These are phyloP conservation scores for Gossypium raimondii DNA, from an alignment of 345 rosid species.

Conservation along the genomic window DNA sequence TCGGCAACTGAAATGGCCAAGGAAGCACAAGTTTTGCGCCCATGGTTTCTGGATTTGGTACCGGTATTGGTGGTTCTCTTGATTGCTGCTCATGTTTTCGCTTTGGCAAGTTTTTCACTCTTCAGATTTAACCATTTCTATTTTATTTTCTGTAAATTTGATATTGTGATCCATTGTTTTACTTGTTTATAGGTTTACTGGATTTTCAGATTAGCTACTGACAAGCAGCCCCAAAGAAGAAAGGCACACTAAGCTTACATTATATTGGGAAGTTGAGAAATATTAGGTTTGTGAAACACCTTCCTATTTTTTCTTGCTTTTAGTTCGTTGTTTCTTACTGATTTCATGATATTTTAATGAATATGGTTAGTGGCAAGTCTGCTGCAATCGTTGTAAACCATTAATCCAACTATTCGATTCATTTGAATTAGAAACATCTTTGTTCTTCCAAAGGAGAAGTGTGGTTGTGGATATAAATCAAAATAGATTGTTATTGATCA, in stretches of 20 bases:
- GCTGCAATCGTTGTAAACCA: not conserved
- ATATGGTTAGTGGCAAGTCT: not conserved
- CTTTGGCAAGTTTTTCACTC: conserved; percentile 41
- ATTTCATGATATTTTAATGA: not conserved
- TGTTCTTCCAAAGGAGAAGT: not conserved
- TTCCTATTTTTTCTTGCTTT: not conserved
- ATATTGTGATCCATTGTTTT: conserved; percentile 1
- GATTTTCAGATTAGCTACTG: conserved; percentile 16
- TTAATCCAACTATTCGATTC: not conserved
- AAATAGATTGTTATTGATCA: not conserved
- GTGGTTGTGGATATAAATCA: not conserved
- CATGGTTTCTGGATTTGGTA: conserved; percentile 70
- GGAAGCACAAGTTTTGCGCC: conserved; percentile 30
- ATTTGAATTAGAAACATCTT: not conserved
- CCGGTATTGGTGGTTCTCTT: conserved; percentile 58
- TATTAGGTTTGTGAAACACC: conserved; percentile 9
- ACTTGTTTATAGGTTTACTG: conserved; percentile 6
- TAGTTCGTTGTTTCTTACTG: not conserved
- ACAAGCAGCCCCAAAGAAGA: conserved; percentile 22
- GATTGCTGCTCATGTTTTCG: conserved; percentile 77
- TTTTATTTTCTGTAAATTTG: not conserved
- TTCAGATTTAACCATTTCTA: not conserved
- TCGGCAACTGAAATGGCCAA: conserved; percentile 1
- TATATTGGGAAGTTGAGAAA: not conserved
- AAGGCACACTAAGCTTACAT: conserved; percentile 47